Evolutionary conservation across 306 rosid species (phyloP), one percentile per base, ranked within the genome.

Genomic region (Trifolium subterraneum): DNA sequence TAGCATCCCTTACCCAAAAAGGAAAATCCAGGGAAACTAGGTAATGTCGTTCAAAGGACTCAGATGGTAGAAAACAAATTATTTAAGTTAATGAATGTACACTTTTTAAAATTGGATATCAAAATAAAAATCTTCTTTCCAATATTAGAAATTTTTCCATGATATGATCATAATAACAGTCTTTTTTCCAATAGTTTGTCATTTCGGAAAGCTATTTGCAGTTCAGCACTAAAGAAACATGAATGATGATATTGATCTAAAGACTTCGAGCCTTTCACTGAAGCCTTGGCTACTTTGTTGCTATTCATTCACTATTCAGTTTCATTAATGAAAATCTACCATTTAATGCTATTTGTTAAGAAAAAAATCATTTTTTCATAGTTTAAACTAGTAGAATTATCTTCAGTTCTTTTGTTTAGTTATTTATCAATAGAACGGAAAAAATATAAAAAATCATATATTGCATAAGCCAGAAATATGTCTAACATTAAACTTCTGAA

Each of bases 351-450:
- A 13, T 63, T 52, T 76, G 39, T 59, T 50, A 31, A 55, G 1
- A 31, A 64, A 7, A 4, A 4, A 54, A 18, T 16, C 47, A 15
- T 19, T 47, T 44, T 51, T 36, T 56, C 50, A 3, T 54, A n/a
- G n/a, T n/a, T n/a, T n/a, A n/a, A n/a, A n/a, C n/a, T 27, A 44
- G 41, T 52, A 73, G 7, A 78, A 35, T 54, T 50, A 62, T 62
- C 68, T 18, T 55, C 33, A 27, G 51, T 13, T 50, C 13, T 51
- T 68, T 36, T 15, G 33, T 55, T 22, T 22, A 31, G 12, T 18
- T 64, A 52, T 72, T 48, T 64, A 72, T 64, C 41, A 73, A 78
- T 20, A 44, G 73, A 78, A 60, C 12, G 18, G 36, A 42, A 50
- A 70, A 70, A 23, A 52, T 38, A 19, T 11, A 38, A 42, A 47